Conservation (phyloP, 73 alveolate genomes). For the Symbiodinium natans region DNA sequence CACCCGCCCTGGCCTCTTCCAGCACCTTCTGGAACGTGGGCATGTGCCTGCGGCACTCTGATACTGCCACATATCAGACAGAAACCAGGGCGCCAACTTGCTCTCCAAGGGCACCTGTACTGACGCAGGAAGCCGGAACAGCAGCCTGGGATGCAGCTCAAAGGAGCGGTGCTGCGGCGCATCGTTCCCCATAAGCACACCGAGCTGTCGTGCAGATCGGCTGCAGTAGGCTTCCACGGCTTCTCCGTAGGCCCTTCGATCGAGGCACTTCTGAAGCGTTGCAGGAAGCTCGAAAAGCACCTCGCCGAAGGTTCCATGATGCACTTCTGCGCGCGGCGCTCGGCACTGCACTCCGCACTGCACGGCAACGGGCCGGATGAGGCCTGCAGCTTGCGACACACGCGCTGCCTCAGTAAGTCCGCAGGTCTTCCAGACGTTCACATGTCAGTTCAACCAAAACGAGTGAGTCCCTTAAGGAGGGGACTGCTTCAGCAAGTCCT, state of each 20-base stretch:
- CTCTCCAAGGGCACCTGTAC: conserved; percentile 26
- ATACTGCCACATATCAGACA: not conserved
- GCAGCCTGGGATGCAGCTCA: conserved; percentile 41
- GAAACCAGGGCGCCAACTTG: not conserved
- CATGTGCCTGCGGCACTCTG: conserved; percentile 41
- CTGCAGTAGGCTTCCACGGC: conserved; percentile 88
- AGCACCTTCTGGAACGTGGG: conserved; percentile 84
- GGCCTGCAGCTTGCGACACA: conserved; percentile 91
- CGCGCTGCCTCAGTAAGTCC: conserved; percentile 55
- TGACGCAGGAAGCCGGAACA: conserved; percentile 92
- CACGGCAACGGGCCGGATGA: not conserved
- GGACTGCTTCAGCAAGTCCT: conserved; percentile 72
- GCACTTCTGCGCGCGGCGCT: too few relatives aligned
- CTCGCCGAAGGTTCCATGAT: not conserved
- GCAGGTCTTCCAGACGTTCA: not conserved
- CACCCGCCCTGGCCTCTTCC: conserved; percentile 82
- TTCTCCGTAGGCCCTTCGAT: conserved; percentile 86
- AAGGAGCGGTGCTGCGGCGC: not conserved
- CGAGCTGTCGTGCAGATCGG: too few relatives aligned
- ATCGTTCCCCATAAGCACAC: too few relatives aligned
- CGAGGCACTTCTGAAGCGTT: conserved; percentile 86
- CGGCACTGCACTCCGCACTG: not conserved
- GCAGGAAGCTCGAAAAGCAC: conserved; percentile 69
- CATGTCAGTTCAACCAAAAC: not conserved
- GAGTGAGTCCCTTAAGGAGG: not conserved